phyloP scores from a whole-genome alignment of 306 rosid species.

The Pterocarpus macrocarpus region DNA sequence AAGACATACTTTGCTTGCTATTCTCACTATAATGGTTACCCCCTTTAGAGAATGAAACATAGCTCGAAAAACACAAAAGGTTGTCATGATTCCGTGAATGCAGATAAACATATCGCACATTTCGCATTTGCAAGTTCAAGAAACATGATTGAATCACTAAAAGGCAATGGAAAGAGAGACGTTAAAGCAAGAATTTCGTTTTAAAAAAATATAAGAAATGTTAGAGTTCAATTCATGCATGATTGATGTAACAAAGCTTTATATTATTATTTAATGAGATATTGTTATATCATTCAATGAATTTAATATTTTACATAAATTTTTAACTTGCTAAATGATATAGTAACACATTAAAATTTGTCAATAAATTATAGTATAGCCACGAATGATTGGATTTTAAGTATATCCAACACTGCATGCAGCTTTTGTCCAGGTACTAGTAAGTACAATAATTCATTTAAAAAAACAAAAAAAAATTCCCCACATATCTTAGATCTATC shows the following conservation, averaged over 20 bases:
- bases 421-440: background rate
- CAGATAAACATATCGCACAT: conserved; percentile 8
- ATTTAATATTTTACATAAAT: background rate
- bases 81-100: conserved; percentile 13
- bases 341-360: background rate
- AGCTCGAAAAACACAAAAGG: background rate
- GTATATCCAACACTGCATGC: background rate
- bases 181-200: background rate
- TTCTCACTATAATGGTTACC: conserved; percentile 13
- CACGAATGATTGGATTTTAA: background rate
- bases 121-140: conserved; percentile 9
- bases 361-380: background rate
- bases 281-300: no score
- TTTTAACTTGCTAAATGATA: no score
- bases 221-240: background rate
- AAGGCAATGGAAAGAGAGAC: background rate
- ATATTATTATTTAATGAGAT: background rate
- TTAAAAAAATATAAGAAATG: background rate
- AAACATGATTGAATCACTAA: conserved; percentile 15
- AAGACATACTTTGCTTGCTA: conserved; percentile 28
- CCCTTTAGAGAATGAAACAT: conserved; percentile 2
- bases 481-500: background rate
- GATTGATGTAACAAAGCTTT: background rate
- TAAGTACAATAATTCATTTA: background rate
- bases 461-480: background rate